These are phyloP conservation scores for Oryza coarctata DNA, from an alignment of 176 grass and related monocot species.

Conservation along the genomic window DNA sequence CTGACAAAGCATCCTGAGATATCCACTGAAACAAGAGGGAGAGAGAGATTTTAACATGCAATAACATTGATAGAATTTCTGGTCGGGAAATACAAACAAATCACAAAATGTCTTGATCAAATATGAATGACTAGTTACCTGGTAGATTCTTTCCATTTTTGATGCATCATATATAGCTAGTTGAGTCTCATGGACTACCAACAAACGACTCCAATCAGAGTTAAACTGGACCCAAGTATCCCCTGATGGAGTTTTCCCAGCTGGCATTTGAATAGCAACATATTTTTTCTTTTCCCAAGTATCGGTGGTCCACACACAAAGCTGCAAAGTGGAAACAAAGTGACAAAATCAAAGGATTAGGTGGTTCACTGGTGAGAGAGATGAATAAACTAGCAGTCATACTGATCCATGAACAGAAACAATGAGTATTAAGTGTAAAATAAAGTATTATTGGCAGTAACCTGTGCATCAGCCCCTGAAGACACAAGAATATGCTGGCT, in stretches of 20 bases:
- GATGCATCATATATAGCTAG: slow-evolving; percentile 88
- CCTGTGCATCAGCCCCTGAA: slow-evolving; percentile 87
- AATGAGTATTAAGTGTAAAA: not conserved
- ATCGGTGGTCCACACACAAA: no score
- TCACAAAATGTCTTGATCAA: no score
- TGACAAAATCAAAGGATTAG: no score
- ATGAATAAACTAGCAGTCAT: not conserved
- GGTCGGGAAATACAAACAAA: no score
- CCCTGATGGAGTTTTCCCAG: slow-evolving; percentile 72
- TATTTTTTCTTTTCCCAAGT: slow-evolving; percentile 73
- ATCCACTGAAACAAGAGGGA: slow-evolving; percentile 80
- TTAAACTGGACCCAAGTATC: slow-evolving; percentile 94
- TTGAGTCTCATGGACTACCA: slow-evolving; percentile 94
- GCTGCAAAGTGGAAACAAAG: no score
- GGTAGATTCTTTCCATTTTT: slow-evolving; percentile 82
- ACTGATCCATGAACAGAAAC: not conserved
- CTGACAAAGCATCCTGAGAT: slow-evolving; percentile 67
- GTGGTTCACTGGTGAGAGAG: no score
- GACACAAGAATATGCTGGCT: slow-evolving; percentile 81
- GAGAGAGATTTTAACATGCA: slow-evolving; percentile 21
- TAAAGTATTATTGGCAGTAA: slow-evolving; percentile 4
- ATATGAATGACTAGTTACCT: slow-evolving; percentile 42
- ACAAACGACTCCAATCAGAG: slow-evolving; percentile 76
- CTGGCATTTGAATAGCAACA: slow-evolving; percentile 64
- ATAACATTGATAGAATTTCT: not conserved